These are phyloP conservation scores for Sarocladium brachiariae DNA, from an alignment of 2,329 filamentous ascomycete species.

Conservation along the genomic window DNA sequence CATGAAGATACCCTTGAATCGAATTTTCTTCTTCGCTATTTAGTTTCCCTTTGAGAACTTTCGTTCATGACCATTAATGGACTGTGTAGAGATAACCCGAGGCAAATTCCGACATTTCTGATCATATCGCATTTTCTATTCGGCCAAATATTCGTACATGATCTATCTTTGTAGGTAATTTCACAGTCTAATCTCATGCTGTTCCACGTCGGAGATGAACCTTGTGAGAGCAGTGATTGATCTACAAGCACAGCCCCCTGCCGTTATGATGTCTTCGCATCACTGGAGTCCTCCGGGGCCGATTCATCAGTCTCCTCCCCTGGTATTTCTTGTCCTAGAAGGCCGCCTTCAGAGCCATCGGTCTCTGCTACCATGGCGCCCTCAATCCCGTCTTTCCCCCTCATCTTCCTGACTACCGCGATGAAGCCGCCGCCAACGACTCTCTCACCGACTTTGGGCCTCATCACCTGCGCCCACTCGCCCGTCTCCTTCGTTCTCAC, in stretches of 20 bases:
- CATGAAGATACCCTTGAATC: constrained; percentile 7
- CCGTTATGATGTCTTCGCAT: not conserved
- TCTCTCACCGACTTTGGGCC: constrained; percentile 34
- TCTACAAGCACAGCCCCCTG: no score
- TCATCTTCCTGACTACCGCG: constrained; percentile 26
- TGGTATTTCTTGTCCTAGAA: not conserved
- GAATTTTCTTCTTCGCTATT: not conserved
- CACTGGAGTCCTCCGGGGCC: not conserved
- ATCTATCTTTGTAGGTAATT: not conserved
- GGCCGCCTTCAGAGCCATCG: not conserved
- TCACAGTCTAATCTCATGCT: not conserved
- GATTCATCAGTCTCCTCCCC: not conserved
- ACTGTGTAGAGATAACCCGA: no score
- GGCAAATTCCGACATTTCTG: no score
- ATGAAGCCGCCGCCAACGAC: constrained; percentile 35
- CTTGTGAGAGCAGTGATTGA: no score
- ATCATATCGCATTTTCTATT: no score
- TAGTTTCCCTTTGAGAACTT: not conserved
- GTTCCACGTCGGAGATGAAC: no score
- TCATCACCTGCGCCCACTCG: constrained; percentile 30
- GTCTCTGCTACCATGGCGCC: not conserved
- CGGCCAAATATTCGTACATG: no score
- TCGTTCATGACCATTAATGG: no score
- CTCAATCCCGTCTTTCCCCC: constrained; percentile 11
- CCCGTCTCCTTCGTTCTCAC: constrained; percentile 25